Evolutionary conservation across 768 basidiomycete genomes (phyloP).

Genomic region (Nidularia pulvinata): DNA sequence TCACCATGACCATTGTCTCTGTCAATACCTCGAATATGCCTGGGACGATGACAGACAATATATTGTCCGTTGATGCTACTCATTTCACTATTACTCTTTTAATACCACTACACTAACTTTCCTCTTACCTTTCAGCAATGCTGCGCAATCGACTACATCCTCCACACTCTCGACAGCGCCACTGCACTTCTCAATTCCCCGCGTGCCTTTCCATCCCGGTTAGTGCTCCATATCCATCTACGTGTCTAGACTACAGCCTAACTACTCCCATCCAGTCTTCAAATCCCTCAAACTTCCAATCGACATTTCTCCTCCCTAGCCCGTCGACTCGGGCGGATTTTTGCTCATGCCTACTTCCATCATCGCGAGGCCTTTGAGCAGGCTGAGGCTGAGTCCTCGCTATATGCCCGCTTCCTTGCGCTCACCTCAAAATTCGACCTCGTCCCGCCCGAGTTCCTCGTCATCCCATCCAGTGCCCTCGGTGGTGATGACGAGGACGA

Average conservation of each 20-base stretch:
- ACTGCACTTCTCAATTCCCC: slow-evolving; percentile 91
- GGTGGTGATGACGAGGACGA: slow-evolving; percentile 5
- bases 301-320: slow-evolving; percentile 92
- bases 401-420: slow-evolving; percentile 89
- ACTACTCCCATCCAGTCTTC: slow-evolving; percentile 49
- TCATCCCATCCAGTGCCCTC: slow-evolving; percentile 50
- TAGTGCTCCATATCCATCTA: slow-evolving; percentile 8
- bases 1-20: neutral
- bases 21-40: too few relatives aligned
- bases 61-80: too few relatives aligned
- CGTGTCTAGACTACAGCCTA: neutral
- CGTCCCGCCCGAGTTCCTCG: slow-evolving; percentile 81
- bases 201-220: slow-evolving; percentile 92
- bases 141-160: slow-evolving; percentile 96
- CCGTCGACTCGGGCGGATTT: slow-evolving; percentile 90
- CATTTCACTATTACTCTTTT: too few relatives aligned
- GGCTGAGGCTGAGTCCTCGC: slow-evolving; percentile 86
- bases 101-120: neutral
- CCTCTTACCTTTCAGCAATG: slow-evolving; percentile 61
- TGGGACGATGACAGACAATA: too few relatives aligned
- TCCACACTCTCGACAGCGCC: slow-evolving; percentile 92
- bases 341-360: slow-evolving; percentile 96
- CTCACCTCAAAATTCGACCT: slow-evolving; percentile 80
- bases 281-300: slow-evolving; percentile 77
- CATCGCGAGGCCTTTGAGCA: slow-evolving; percentile 92